These are phyloP conservation scores for Helminthosporium solani DNA, from an alignment of 2,329 filamentous ascomycete species.

Conservation along the genomic window DNA sequence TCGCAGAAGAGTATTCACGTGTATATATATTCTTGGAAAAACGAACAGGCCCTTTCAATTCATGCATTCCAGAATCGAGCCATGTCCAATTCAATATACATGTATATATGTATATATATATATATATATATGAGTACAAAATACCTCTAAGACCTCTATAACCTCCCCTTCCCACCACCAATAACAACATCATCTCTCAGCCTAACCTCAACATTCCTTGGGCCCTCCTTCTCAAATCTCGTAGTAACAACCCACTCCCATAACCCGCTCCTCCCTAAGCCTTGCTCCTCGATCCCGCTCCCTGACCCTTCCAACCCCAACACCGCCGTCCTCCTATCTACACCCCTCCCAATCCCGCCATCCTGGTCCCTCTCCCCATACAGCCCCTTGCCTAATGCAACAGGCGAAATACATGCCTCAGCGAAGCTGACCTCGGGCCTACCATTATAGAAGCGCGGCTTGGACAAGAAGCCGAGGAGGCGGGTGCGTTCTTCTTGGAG, in stretches of 20 bases:
- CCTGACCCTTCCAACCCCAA: conserved; percentile 58
- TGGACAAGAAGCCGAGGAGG: conserved; percentile 52
- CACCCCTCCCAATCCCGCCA: conserved; percentile 25
- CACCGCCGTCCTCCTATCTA: conserved; percentile 53
- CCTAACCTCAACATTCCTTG: conserved; percentile 56
- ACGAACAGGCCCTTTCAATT: too few relatives aligned
- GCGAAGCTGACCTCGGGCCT: conserved; percentile 43
- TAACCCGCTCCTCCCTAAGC: conserved; percentile 51
- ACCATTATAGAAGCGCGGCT: conserved; percentile 47
- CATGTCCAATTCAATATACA: too few relatives aligned
- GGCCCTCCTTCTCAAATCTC: conserved; percentile 58
- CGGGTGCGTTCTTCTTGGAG: conserved; percentile 42
- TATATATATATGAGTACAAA: too few relatives aligned
- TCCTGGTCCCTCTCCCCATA: conserved; percentile 36
- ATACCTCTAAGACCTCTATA: too few relatives aligned
- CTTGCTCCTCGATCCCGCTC: conserved; percentile 55
- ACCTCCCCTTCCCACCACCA: not conserved
- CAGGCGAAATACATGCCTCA: conserved; percentile 46
- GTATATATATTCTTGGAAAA: too few relatives aligned
- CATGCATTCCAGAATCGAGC: too few relatives aligned
- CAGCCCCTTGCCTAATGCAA: conserved; percentile 43
- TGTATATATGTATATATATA: too few relatives aligned
- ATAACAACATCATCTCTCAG: conserved; percentile 42
- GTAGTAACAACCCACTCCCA: conserved; percentile 58
- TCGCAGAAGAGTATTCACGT: too few relatives aligned